Evolutionary conservation across 352 stramenopile genomes (phyloP), one percentile per base, ranked within the genome.

Genomic region (Phytophthora fragariae): DNA sequence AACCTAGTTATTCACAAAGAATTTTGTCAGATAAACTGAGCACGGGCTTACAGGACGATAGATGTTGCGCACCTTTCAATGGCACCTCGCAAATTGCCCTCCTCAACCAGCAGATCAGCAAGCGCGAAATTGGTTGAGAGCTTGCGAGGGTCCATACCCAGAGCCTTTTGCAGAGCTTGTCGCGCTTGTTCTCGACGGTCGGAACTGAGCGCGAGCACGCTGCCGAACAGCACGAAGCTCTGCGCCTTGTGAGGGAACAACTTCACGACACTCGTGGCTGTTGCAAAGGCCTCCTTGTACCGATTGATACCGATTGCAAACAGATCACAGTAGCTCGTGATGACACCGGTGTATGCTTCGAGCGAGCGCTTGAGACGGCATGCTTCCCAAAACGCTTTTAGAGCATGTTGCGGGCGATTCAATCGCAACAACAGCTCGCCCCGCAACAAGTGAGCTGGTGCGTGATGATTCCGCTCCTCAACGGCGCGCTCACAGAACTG

Each of bases 401-500:
- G 69, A 21, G 89, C 89, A 54, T 84, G 79, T 56, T 93, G 83
- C 19, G 87, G 84, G n/a, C 80, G 86, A 39, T 86, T 71, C 58
- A 92, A 65, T 21, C 84, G 73, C n/a, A 94, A 72, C 47, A 94
- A 61, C 9, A 93, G 44, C 58, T 85, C 75, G 3, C 87, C 89
- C 17, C 81, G 84, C 27, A 91, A 76, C 44, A 94, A 76, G 68
- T 94, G 77, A 19, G 85, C 87, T 0, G 82, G 80, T 8, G 85
- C 81, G 55, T 88, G 80, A 44, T 65, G 62, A 44, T 75, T 67
- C 33, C 84, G 61, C 39, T 74, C 73, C 12, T 64, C 31, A 29
- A 96, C 85, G 21, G 89, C 85, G 21, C 86, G 82, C 39, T 96
- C 87, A 24, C 78, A 90, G 53, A 94, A 88, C 70, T 94, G 84